Conservation (phyloP, 495 filamentous ascomycete species). For the Talaromyces ruber region DNA sequence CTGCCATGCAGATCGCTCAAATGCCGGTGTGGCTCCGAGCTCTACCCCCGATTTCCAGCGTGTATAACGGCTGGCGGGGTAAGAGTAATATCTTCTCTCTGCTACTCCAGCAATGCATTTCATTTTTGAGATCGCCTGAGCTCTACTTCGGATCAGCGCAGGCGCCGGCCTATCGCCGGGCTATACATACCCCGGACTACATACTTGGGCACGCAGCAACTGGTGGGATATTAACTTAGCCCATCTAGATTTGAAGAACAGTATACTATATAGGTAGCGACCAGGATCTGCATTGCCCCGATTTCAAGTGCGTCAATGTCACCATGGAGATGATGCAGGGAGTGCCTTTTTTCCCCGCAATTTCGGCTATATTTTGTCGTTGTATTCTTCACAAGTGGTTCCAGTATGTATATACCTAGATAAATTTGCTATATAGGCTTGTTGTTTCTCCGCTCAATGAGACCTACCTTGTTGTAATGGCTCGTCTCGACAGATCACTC, state of each 20-base stretch:
- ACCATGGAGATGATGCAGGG: background rate
- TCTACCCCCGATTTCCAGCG: background rate
- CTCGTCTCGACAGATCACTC: background rate
- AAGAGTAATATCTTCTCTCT: background rate
- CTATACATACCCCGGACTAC: background rate
- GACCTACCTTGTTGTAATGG: too few species aligned
- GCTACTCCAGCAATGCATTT: background rate
- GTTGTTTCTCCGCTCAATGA: too few species aligned
- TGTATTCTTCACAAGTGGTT: background rate
- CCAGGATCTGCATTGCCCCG: background rate
- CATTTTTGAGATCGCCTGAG: background rate
- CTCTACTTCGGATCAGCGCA: background rate
- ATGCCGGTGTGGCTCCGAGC: background rate
- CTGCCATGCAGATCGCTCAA: background rate
- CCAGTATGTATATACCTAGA: too few species aligned
- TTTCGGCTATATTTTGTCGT: background rate
- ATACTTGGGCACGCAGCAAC: background rate
- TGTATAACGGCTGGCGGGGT: background rate
- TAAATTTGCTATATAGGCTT: too few species aligned
- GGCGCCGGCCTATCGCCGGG: background rate
- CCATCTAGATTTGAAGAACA: too few species aligned
- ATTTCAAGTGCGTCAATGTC: background rate
- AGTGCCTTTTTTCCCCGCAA: background rate
- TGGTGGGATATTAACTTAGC: background rate
- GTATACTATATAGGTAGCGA: background rate